These are phyloP conservation scores for Dactylellina cionopaga DNA, from an alignment of 2,329 filamentous ascomycete species.

Conservation along the genomic window DNA sequence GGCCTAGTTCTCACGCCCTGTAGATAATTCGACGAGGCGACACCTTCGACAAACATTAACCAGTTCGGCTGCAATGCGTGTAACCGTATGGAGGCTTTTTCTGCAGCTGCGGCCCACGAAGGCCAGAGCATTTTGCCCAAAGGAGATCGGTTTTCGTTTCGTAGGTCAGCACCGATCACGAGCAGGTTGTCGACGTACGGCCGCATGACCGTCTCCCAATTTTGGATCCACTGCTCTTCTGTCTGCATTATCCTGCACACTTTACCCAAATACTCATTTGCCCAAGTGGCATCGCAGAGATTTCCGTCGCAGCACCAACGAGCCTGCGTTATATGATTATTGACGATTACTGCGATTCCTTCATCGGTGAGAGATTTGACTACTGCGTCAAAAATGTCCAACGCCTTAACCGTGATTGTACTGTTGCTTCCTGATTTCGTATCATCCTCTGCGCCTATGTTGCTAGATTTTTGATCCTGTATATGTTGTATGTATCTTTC, in stretches of 20 bases:
- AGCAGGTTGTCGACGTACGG: slow-evolving; percentile 69
- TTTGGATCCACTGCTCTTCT: slow-evolving; percentile 72
- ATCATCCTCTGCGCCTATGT: slow-evolving; percentile 62
- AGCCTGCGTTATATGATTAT: slow-evolving; percentile 76
- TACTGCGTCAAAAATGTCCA: slow-evolving; percentile 72
- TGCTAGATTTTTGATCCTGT: not conserved
- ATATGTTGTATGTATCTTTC: not conserved
- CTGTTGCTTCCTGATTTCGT: slow-evolving; percentile 66
- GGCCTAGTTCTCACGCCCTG: slow-evolving; percentile 68
- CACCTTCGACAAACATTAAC: slow-evolving; percentile 75
- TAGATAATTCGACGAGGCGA: slow-evolving; percentile 74
- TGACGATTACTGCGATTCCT: slow-evolving; percentile 73
- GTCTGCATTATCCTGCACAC: slow-evolving; percentile 72
- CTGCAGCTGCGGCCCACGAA: slow-evolving; percentile 72
- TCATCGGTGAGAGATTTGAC: slow-evolving; percentile 70
- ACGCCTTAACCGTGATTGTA: slow-evolving; percentile 61
- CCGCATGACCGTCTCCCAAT: slow-evolving; percentile 74
- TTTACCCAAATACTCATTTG: slow-evolving; percentile 71
- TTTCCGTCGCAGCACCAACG: slow-evolving; percentile 76
- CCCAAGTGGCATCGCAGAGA: slow-evolving; percentile 74
- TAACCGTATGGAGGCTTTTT: slow-evolving; percentile 71
- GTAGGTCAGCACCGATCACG: slow-evolving; percentile 73
- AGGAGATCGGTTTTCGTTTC: slow-evolving; percentile 75
- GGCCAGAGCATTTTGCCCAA: slow-evolving; percentile 76
- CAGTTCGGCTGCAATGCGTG: slow-evolving; percentile 70